Evolutionary conservation across 441 rosid species (phyloP).

Genomic region (Syzygium malaccense): DNA sequence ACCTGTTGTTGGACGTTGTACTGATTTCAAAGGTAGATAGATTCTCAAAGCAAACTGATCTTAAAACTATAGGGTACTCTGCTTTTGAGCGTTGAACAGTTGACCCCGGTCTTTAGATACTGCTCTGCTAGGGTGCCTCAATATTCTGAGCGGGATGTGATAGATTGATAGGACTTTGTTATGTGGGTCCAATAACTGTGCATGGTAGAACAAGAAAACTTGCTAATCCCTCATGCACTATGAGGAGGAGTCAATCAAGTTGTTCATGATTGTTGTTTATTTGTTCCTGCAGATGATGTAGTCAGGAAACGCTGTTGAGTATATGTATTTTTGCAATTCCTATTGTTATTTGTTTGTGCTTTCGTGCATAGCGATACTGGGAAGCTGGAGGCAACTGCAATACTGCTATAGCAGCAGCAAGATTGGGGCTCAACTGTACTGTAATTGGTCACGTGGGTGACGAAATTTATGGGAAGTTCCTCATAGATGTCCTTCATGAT

Average conservation of each 20-base stretch:
- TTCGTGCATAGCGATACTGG: conserved; percentile 56
- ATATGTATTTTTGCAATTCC: neutral
- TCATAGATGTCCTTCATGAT: conserved; percentile 66
- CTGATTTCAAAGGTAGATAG: neutral
- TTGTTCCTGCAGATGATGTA: neutral
- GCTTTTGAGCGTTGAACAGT: neutral
- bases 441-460: conserved; percentile 81
- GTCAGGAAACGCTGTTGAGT: neutral
- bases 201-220: neutral
- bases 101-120: neutral
- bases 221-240: neutral
- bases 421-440: conserved; percentile 75
- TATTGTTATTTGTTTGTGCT: conserved; percentile 5
- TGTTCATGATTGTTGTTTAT: neutral
- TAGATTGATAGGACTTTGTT: neutral
- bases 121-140: neutral
- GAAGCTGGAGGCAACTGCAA: conserved; percentile 99
- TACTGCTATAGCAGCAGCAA: conserved; percentile 93
- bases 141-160: neutral
- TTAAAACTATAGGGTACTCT: neutral
- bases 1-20: neutral
- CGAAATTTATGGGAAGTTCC: conserved; percentile 82
- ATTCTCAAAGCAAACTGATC: neutral
- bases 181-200: neutral
- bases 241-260: neutral